Evolutionary conservation across 192 early-diverging fungal species (phyloP).

Genomic region (Mortierella alpina): DNA sequence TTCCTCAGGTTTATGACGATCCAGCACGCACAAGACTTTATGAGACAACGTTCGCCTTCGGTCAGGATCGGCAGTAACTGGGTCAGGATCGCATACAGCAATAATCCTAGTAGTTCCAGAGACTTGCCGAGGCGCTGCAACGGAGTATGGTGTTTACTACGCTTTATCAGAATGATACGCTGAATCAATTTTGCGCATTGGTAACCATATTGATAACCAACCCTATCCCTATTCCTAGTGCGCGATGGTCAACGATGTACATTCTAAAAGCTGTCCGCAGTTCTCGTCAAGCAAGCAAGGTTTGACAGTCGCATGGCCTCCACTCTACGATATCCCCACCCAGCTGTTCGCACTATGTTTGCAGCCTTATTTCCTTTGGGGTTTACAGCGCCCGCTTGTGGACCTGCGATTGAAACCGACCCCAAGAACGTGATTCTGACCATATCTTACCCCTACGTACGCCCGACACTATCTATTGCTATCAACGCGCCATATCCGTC

Average conservation of each 20-base stretch:
- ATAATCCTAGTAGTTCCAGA: constrained; percentile 27
- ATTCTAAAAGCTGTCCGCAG: constrained; percentile 18
- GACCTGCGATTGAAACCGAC: not conserved
- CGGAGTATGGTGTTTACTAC: constrained; percentile 2
- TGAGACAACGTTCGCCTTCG: constrained; percentile 24
- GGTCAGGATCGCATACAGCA: constrained; percentile 34
- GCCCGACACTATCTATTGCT: not conserved
- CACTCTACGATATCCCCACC: constrained; percentile 12
- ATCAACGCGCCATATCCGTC: not conserved
- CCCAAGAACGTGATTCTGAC: constrained; percentile 45
- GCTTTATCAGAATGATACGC: too few species aligned
- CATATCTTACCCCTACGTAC: constrained; percentile 24
- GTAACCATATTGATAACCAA: too few species aligned
- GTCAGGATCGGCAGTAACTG: constrained; percentile 27
- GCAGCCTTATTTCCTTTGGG: constrained; percentile 1
- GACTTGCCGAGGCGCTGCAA: constrained; percentile 15
- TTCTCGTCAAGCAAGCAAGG: constrained; percentile 49
- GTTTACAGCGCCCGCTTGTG: not conserved
- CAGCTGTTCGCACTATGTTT: constrained; percentile 10
- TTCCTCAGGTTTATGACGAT: constrained; percentile 26
- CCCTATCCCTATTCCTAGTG: constrained; percentile 6
- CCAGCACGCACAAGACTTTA: constrained; percentile 27
- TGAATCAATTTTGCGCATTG: too few species aligned
- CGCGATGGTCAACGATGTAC: constrained; percentile 19
- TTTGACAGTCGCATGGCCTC: constrained; percentile 48